phyloP scores from a whole-genome alignment of 1,139 yeast genomes.

The Blastobotrys aristatus region DNA sequence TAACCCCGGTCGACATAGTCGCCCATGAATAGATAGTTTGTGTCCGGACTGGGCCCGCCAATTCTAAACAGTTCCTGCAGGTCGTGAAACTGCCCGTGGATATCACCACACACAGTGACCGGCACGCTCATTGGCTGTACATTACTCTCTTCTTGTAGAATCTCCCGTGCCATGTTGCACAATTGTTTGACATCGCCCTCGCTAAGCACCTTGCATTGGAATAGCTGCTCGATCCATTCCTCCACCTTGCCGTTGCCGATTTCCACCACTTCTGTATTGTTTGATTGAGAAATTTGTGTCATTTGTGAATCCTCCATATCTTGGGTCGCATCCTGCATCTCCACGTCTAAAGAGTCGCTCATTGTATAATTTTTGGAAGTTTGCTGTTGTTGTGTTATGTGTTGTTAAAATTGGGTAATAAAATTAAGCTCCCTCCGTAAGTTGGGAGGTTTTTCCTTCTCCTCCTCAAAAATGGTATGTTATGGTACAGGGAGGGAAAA shows the following conservation, averaged over 20 bases:
- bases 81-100: conserved; percentile 92
- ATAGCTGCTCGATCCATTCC: conserved; percentile 76
- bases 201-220: conserved; percentile 72
- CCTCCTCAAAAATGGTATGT: too few relatives aligned
- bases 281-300: background rate
- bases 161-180: conserved; percentile 51
- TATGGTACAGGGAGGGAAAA: too few relatives aligned
- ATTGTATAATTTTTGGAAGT: background rate
- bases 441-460: background rate
- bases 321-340: conserved; percentile 12
- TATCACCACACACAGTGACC: conserved; percentile 88
- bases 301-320: background rate
- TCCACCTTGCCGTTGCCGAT: conserved; percentile 54
- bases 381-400: background rate
- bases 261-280: background rate
- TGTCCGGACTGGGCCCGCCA: conserved; percentile 77
- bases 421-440: background rate
- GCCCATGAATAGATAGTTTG: conserved; percentile 69
- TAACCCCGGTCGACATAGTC: conserved; percentile 94
- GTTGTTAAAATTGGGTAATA: background rate
- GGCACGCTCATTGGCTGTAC: conserved; percentile 91
- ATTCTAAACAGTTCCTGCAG: conserved; percentile 69
- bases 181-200: conserved; percentile 75
- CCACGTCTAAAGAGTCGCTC: conserved; percentile 11
- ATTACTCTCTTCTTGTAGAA: conserved; percentile 40